A percentile compares a stretch with the other conserved stretches of the same genome.
Evolutionary conservation across 169 alveolate genomes (phyloP).

Genomic region (Blepharisma undulans): DNA sequence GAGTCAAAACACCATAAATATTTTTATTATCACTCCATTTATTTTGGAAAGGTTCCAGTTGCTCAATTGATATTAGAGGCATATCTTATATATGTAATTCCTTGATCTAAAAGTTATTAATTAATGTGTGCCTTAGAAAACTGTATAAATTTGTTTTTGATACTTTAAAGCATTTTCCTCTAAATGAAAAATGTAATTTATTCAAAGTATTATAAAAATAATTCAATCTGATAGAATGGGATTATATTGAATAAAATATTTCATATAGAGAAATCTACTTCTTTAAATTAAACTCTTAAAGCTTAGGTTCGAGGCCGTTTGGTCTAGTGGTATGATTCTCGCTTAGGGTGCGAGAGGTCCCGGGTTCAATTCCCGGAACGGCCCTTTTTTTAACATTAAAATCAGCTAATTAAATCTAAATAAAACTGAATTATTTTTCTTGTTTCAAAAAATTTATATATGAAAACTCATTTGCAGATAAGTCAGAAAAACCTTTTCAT

Average conservation of each 20-base stretch:
- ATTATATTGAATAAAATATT: not conserved
- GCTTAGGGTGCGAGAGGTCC: constrained; percentile 49
- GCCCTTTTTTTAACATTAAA: constrained; percentile 23
- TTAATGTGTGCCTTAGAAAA: no score
- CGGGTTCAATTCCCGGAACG: constrained; percentile 47
- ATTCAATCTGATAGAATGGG: not conserved
- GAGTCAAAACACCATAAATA: not conserved
- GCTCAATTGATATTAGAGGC: not conserved
- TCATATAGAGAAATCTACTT: not conserved
- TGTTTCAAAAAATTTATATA: no score
- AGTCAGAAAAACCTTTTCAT: no score
- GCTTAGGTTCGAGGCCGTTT: constrained; percentile 33
- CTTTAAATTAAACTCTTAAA: not conserved
- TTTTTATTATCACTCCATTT: not conserved
- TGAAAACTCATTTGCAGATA: no score
- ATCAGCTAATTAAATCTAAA: not conserved
- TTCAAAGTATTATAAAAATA: no score
- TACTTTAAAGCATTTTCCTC: no score
- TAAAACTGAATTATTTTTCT: not conserved
- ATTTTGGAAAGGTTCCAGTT: not conserved
- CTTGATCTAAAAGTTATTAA: no score
- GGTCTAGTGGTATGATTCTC: constrained; percentile 46
- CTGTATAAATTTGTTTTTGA: no score
- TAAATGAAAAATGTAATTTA: no score
- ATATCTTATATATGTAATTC: no score